Evolutionary conservation across 1,284 basidiomycete genomes (phyloP).

Genomic region (Boletus subluridellus): DNA sequence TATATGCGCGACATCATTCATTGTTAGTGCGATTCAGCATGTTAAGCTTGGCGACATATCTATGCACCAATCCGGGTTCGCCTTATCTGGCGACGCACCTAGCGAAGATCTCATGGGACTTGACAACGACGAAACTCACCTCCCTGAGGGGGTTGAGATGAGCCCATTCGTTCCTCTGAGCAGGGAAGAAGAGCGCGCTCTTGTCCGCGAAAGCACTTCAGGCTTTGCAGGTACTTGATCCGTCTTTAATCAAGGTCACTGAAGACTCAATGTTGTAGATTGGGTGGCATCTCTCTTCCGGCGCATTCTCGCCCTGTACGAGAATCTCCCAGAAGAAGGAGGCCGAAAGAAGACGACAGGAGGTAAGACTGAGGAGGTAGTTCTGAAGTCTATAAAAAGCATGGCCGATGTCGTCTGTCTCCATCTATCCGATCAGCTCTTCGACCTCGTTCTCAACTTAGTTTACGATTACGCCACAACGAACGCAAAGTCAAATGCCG

Average conservation of each 20-base stretch:
- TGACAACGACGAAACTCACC: constrained; percentile 40
- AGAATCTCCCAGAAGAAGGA: constrained; percentile 93
- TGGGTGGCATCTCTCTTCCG: constrained; percentile 90
- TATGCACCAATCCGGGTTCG: constrained; percentile 51
- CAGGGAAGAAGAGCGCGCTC: constrained; percentile 68
- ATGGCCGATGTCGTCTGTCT: constrained; percentile 85
- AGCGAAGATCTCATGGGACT: constrained; percentile 56
- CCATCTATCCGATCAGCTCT: constrained; percentile 84
- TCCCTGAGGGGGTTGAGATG: constrained; percentile 56
- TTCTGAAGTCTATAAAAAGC: constrained; percentile 79
- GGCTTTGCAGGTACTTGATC: constrained; percentile 64
- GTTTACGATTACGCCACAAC: constrained; percentile 86
- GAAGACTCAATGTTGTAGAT: constrained; percentile 42
- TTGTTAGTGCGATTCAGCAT: constrained; percentile 73
- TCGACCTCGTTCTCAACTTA: constrained; percentile 82
- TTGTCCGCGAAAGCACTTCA: constrained; percentile 75
- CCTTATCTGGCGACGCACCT: constrained; percentile 51
- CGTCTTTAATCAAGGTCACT: constrained; percentile 1
- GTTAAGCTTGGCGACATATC: constrained; percentile 83
- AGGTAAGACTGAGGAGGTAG: constrained; percentile 81
- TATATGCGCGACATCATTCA: constrained; percentile 75
- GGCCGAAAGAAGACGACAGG: constrained; percentile 77
- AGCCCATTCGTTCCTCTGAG: constrained; percentile 51
- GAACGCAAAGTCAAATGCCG: constrained; percentile 84
- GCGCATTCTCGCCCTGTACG: constrained; percentile 82